A percentile compares a stretch with the other conserved stretches of the same genome.
Evolutionary conservation across 768 basidiomycete genomes (phyloP).

Genomic region (Xerocomus spinulosus): DNA sequence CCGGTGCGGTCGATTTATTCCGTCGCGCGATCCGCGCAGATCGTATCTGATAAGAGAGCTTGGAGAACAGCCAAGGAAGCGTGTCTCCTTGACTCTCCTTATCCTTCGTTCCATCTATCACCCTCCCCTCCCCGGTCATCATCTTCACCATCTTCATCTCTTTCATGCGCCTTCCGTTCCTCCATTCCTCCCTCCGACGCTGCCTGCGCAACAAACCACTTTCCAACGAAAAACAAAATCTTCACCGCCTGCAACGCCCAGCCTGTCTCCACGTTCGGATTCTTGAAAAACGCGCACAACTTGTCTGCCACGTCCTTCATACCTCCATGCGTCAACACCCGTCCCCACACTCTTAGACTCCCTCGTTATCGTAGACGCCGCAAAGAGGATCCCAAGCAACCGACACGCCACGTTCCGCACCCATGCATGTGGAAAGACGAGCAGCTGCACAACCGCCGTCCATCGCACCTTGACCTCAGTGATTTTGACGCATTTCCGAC

Average conservation of each 20-base stretch:
- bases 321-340: slow-evolving; percentile 43
- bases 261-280: slow-evolving; percentile 66
- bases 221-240: slow-evolving; percentile 87
- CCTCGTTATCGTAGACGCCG: slow-evolving; percentile 38
- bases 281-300: slow-evolving; percentile 73
- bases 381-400: slow-evolving; percentile 67
- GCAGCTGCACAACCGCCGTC: slow-evolving; percentile 56
- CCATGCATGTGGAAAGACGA: slow-evolving; percentile 93
- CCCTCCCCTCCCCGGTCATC: slow-evolving; percentile 15
- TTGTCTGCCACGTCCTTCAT: slow-evolving; percentile 73
- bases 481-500: slow-evolving; percentile 39
- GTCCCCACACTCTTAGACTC: no score
- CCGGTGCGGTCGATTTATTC: slow-evolving; percentile 45
- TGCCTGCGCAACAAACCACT: slow-evolving; percentile 55
- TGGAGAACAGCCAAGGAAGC: slow-evolving; percentile 91
- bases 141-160: neutral
- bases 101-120: slow-evolving; percentile 19
- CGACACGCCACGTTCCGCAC: slow-evolving; percentile 79
- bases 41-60: slow-evolving; percentile 81
- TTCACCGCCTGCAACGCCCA: slow-evolving; percentile 86
- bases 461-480: slow-evolving; percentile 49
- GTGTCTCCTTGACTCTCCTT: slow-evolving; percentile 37
- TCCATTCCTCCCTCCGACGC: slow-evolving; percentile 28
- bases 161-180: slow-evolving; percentile 23
- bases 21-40: slow-evolving; percentile 70